These are phyloP conservation scores for Cladophialophora exuberans DNA, from an alignment of 2,329 filamentous ascomycete genomes.

Conservation along the genomic window DNA sequence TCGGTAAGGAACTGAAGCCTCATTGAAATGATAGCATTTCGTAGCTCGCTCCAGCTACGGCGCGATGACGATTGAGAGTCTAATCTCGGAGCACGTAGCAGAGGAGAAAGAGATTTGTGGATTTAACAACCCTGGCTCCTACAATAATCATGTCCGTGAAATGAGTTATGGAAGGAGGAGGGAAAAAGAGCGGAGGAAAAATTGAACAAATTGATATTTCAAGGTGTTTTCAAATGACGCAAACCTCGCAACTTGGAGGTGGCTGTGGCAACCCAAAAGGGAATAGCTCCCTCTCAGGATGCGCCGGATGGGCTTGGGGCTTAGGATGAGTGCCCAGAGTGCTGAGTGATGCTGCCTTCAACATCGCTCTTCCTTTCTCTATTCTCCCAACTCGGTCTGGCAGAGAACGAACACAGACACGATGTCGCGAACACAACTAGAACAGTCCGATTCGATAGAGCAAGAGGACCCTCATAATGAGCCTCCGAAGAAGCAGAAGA, in stretches of 20 bases:
- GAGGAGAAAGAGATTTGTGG: conserved; percentile 59
- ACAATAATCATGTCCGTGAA: conserved; percentile 68
- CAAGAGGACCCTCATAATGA: conserved; percentile 46
- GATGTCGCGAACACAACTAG: conserved; percentile 50
- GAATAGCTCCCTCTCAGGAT: conserved; percentile 16
- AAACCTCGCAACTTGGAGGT: conserved; percentile 26
- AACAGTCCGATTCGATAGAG: conserved; percentile 47
- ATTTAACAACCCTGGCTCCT: conserved; percentile 52
- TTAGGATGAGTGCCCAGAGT: conserved; percentile 10
- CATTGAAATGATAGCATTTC: conserved; percentile 50
- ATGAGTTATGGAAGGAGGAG: conserved; percentile 56
- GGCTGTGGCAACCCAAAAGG: conserved; percentile 15
- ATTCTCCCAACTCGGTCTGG: not conserved
- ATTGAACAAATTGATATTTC: conserved; percentile 23
- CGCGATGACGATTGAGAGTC: conserved; percentile 38
- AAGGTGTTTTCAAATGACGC: conserved; percentile 20
- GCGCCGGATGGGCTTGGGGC: conserved; percentile 12
- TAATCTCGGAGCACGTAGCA: conserved; percentile 66
- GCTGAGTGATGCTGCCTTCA: conserved; percentile 1
- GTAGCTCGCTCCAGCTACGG: conserved; percentile 69
- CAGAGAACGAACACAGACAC: not conserved
- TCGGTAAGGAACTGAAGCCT: conserved; percentile 69
- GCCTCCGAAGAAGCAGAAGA: conserved; percentile 80
- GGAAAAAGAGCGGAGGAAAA: conserved; percentile 34
- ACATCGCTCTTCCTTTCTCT: conserved; percentile 11